Conservation (phyloP, 2,329 filamentous ascomycete species). For the Nemania diffusa region DNA sequence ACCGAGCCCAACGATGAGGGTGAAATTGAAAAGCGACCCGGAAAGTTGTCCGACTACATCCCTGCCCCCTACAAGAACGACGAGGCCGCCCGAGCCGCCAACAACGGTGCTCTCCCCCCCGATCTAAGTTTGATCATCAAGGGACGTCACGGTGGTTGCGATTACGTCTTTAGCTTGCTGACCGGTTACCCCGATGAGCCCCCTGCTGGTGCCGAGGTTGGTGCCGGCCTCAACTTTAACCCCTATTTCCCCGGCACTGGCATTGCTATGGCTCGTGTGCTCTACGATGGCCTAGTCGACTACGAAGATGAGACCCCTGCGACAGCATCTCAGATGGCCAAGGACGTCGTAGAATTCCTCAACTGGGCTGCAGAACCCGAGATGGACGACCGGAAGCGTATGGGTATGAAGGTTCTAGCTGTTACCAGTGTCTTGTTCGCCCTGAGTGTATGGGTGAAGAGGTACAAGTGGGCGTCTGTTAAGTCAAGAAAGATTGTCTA, state of each 20-base stretch:
- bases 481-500: slow-evolving; percentile 96
- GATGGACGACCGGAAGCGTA: slow-evolving; percentile 99
- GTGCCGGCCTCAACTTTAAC: slow-evolving; percentile 98
- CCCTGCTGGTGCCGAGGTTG: slow-evolving; percentile 86
- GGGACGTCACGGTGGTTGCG: slow-evolving; percentile 94
- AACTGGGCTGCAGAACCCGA: slow-evolving; percentile 99
- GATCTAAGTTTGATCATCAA: slow-evolving; percentile 99
- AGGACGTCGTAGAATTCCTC: slow-evolving; percentile 98
- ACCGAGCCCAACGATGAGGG: slow-evolving; percentile 97
- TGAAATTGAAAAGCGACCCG: slow-evolving; percentile 97
- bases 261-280: slow-evolving; percentile 98
- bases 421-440: slow-evolving; percentile 83
- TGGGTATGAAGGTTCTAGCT: slow-evolving; percentile 96
- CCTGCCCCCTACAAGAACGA: slow-evolving; percentile 98
- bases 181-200: slow-evolving; percentile 98
- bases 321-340: slow-evolving; percentile 98
- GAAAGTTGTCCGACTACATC: slow-evolving; percentile 98
- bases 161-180: slow-evolving; percentile 97
- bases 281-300: slow-evolving; percentile 97
- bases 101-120: slow-evolving; percentile 96
- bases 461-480: slow-evolving; percentile 98
- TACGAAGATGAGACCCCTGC: slow-evolving; percentile 97
- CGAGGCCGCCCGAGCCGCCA: slow-evolving; percentile 95
- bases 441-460: slow-evolving; percentile 96
- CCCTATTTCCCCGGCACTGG: slow-evolving; percentile 99